Evolutionary conservation across 768 basidiomycete species (phyloP).

Genomic region (Boletellus ananiceps): DNA sequence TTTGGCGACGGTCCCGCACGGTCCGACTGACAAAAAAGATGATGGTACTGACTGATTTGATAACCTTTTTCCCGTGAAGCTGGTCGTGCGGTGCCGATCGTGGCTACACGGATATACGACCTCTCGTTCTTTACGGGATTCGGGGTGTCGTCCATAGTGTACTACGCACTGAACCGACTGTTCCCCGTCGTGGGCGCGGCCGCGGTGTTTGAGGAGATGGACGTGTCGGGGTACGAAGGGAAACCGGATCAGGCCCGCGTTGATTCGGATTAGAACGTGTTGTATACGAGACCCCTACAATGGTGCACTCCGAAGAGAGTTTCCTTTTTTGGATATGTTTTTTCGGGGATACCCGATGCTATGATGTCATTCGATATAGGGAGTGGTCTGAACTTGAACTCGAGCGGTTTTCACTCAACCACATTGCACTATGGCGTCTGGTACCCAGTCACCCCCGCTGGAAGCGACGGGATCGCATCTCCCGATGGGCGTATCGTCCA

Average conservation of each 20-base stretch:
- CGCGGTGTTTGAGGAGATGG: slow-evolving; percentile 50
- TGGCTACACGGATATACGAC: slow-evolving; percentile 68
- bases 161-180: slow-evolving; percentile 52
- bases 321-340: slow-evolving; percentile 12
- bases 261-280: neutral
- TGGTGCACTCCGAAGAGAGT: neutral
- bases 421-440: slow-evolving; percentile 23
- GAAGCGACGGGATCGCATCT: slow-evolving; percentile 44
- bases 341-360: slow-evolving; percentile 18
- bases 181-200: slow-evolving; percentile 56
- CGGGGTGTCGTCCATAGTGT: slow-evolving; percentile 60
- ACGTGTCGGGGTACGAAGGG: slow-evolving; percentile 37
- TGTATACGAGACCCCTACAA: too few relatives aligned
- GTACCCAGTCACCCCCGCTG: slow-evolving; percentile 54
- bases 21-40: neutral
- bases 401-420: neutral
- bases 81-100: slow-evolving; percentile 57
- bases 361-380: slow-evolving; percentile 25
- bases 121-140: slow-evolving; percentile 87
- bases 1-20: neutral
- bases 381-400: neutral
- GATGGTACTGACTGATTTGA: neutral
- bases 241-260: neutral
- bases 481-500: slow-evolving; percentile 47
- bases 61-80: slow-evolving; percentile 28